Evolutionary conservation across 2,329 filamentous ascomycete species (phyloP).

Genomic region (Fonsecaea pugnacius): DNA sequence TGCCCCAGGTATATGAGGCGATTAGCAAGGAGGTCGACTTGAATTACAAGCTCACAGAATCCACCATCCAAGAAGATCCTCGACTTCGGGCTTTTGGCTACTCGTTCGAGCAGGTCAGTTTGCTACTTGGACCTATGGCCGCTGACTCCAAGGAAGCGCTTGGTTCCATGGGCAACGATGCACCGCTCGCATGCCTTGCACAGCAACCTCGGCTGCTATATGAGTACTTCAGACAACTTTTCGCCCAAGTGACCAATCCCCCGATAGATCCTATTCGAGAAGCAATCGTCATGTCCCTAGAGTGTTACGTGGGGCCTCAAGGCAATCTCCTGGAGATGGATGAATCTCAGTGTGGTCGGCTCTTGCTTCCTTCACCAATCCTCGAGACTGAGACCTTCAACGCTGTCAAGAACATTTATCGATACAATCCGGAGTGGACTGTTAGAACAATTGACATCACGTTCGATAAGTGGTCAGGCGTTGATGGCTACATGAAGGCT

Average conservation of each 20-base stretch:
- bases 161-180: slow-evolving; percentile 97
- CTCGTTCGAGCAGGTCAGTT: slow-evolving; percentile 90
- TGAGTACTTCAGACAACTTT: slow-evolving; percentile 97
- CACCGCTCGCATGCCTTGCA: slow-evolving; percentile 88
- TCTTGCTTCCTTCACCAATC: slow-evolving; percentile 85
- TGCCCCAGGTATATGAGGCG: slow-evolving; percentile 73
- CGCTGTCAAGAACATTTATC: slow-evolving; percentile 75
- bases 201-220: slow-evolving; percentile 84
- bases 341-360: slow-evolving; percentile 79
- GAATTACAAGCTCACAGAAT: slow-evolving; percentile 67
- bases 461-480: slow-evolving; percentile 82
- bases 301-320: slow-evolving; percentile 94
- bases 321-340: slow-evolving; percentile 96
- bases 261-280: slow-evolving; percentile 97
- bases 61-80: slow-evolving; percentile 79
- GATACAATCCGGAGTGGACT: slow-evolving; percentile 76
- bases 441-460: slow-evolving; percentile 91
- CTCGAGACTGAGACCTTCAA: slow-evolving; percentile 91
- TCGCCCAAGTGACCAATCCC: slow-evolving; percentile 96
- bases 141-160: slow-evolving; percentile 96
- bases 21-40: slow-evolving; percentile 64
- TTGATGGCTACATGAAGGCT: slow-evolving; percentile 81
- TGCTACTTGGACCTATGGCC: slow-evolving; percentile 92
- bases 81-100: slow-evolving; percentile 87
- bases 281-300: slow-evolving; percentile 96